Conservation (phyloP, 148 eudicot species). For the Vaccinium corymbosum region DNA sequence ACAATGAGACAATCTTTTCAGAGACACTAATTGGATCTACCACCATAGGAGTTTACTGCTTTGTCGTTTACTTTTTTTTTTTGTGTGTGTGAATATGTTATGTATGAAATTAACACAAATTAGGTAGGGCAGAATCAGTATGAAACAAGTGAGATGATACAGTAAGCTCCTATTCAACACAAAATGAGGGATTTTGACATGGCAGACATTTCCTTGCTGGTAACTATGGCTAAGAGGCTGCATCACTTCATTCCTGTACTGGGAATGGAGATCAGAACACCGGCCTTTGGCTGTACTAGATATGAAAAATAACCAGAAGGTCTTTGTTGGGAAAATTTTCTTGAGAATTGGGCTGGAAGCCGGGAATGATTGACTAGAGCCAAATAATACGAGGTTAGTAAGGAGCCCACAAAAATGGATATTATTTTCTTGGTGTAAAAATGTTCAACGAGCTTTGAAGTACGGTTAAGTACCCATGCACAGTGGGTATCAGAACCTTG, state of each 20-base stretch:
- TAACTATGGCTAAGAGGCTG: neutral
- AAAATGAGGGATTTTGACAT: neutral
- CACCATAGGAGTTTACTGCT: neutral
- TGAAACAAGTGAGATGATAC: neutral
- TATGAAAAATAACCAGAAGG: neutral
- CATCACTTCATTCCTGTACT: neutral
- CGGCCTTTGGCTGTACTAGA: neutral
- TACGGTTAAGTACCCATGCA: neutral
- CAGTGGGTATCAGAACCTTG: neutral
- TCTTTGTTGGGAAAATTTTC: neutral
- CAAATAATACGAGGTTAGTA: neutral
- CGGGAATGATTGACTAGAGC: neutral
- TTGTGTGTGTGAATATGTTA: no score
- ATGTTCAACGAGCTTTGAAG: neutral
- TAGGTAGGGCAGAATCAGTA: neutral
- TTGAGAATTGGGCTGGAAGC: slow-evolving; percentile 4
- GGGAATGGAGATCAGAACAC: neutral
- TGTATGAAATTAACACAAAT: no score
- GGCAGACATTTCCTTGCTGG: slow-evolving; percentile 4
- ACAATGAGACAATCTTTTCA: neutral
- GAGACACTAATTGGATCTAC: neutral
- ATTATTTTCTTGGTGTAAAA: neutral
- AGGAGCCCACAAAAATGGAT: neutral
- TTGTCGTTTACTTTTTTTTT: neutral
- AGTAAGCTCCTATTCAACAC: no score